Evolutionary conservation across 257 asterid species (phyloP), one percentile per base, ranked within the genome.

Genomic region (Solanum virginianum): DNA sequence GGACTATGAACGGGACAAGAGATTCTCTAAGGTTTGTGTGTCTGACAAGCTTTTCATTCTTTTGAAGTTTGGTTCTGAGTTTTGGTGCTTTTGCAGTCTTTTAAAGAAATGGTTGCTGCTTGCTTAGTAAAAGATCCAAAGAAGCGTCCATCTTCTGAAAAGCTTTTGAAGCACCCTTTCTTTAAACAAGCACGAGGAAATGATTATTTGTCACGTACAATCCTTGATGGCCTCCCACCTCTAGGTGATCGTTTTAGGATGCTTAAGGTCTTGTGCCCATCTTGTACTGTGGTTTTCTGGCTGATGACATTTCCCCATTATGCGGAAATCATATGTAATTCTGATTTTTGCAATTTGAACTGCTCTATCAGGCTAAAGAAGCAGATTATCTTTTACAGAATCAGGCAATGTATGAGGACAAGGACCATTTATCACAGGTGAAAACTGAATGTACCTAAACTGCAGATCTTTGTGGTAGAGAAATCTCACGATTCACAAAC

Each of bases 51-150:
- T 62, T 85, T 84, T 86, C 56, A 70, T 56, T 83, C 66, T 80
- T 39, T 60, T 84, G 77, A 59, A 83, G 85, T 86, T 66, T 87
- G 81, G 56, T 89, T 89, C 88, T 90, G 85, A 85, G 10, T 71
- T 87, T 81, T 70, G 63, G 49, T 85, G 80, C 83, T 69, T 83
- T 86, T 89, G 89, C 94, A 97, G 99, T 93, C 98, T 80, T 97
- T 97, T 92, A 97, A 88, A 91, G 99, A 97, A 87, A 77, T 97
- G 92, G 97, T 95, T 62, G 98, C 97, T 87, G 96, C 99, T 85
- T 97, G 99, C 94, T 92, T 97, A 91, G 99, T 97, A 60, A 97
- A 97, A 93, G 99, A 97, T 92, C 98, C 99, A 20, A 97, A 97
- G 89, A 97, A 97, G 90, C 99, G 99, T 26, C 99, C 99, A 13